Evolutionary conservation across 1,284 basidiomycete genomes (phyloP).

Genomic region (Ceratobasidium papillatum): DNA sequence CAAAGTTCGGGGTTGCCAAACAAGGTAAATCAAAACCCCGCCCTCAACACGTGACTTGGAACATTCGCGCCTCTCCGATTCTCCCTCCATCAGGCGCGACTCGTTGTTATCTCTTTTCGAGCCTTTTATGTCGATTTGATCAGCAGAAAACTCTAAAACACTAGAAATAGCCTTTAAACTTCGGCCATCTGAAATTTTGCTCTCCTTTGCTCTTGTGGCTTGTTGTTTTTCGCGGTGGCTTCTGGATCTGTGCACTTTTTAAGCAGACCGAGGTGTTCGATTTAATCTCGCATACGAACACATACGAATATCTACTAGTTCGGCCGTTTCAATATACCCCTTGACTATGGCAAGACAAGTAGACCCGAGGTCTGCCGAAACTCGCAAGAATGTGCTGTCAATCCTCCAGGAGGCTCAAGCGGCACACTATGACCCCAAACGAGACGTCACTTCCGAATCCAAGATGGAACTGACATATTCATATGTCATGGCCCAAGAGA

Average conservation of each 20-base stretch:
- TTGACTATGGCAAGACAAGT: not conserved
- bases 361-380: constrained; percentile 16
- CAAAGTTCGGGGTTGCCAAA: constrained; percentile 1
- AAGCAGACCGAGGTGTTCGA: no score
- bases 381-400: constrained; percentile 3
- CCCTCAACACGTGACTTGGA: constrained; percentile 17
- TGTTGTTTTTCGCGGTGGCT: no score
- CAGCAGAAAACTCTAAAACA: not conserved
- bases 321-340: not conserved
- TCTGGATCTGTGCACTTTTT: no score
- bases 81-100: constrained; percentile 13
- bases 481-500: constrained; percentile 20
- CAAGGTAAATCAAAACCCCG: not conserved
- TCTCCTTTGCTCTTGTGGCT: not conserved
- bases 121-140: not conserved
- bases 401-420: constrained; percentile 14
- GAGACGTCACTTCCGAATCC: not conserved
- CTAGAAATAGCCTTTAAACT: not conserved
- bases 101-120: not conserved
- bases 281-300: not conserved
- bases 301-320: not conserved
- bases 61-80: constrained; percentile 13
- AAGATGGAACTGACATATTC: constrained; percentile 24
- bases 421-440: not conserved
- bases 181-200: not conserved